Percentiles rank a stretch among this genome's conserved stretches.
Conservation (phyloP, 176 grass and related monocot genomes). For the Dendrocalamus sinicus region DNA sequence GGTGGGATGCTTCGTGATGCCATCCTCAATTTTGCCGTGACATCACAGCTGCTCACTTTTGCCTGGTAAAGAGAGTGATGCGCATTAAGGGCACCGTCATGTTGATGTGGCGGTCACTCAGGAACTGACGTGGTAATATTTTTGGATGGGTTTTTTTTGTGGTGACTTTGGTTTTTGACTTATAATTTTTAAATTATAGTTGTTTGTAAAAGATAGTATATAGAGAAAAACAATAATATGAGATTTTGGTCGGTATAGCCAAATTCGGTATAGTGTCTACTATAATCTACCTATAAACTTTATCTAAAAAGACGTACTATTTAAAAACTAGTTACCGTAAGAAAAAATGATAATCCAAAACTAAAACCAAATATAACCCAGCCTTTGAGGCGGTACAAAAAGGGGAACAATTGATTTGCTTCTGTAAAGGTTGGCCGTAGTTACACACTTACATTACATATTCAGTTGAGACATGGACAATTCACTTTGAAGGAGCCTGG, state of each 20-base stretch:
- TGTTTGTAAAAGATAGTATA: too few species aligned
- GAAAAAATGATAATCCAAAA: too few species aligned
- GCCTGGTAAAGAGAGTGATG: not conserved
- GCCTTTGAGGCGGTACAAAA: not conserved
- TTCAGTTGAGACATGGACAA: not conserved
- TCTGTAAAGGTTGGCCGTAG: not conserved
- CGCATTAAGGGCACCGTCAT: not conserved
- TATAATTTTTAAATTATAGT: too few species aligned
- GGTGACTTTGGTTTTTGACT: too few species aligned
- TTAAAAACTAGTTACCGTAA: too few species aligned
- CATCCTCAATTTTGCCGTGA: slow-evolving; percentile 8
- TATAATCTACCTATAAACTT: too few species aligned
- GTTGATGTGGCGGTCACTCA: slow-evolving; percentile 7
- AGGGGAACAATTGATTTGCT: not conserved
- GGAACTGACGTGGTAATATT: not conserved
- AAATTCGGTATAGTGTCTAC: too few species aligned
- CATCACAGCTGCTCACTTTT: not conserved
- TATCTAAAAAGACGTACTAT: too few species aligned
- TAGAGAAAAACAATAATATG: too few species aligned
- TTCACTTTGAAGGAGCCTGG: not conserved
- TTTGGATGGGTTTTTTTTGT: not conserved
- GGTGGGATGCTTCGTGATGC: not conserved
- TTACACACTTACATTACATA: not conserved
- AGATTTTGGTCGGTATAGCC: too few species aligned
- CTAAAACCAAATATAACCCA: too few species aligned